Conservation (phyloP, 495 filamentous ascomycete genomes). For the Thozetella sp. region DNA sequence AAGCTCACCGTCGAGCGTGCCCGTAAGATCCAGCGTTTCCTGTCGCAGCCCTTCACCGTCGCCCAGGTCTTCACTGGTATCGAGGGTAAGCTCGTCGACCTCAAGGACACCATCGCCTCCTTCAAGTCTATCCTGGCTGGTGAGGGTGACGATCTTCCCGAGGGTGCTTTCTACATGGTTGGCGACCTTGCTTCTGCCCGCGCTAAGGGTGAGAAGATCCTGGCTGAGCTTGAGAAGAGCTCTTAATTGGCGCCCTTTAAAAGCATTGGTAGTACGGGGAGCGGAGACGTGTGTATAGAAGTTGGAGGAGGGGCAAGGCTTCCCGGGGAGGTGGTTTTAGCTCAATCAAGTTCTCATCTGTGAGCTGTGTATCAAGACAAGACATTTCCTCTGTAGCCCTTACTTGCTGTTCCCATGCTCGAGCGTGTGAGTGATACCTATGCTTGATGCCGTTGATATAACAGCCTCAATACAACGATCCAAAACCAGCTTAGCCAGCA, state of each 20-base stretch:
- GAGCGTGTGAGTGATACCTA: no score
- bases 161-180: conserved; percentile 98
- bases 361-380: conserved; percentile 42
- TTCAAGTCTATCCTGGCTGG: conserved; percentile 98
- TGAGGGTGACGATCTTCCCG: conserved; percentile 93
- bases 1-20: conserved; percentile 99
- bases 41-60: conserved; percentile 98
- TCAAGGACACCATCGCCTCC: conserved; percentile 95
- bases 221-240: conserved; percentile 86
- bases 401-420: neutral
- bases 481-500: no score
- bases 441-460: no score
- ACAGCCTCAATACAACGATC: no score
- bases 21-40: conserved; percentile 99
- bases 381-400: conserved; percentile 24
- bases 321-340: conserved; percentile 27
- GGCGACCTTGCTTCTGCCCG: conserved; percentile 91
- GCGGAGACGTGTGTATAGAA: conserved; percentile 40
- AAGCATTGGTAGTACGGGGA: conserved; percentile 23
- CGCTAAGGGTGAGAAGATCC: conserved; percentile 98
- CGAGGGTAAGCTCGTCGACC: conserved; percentile 93
- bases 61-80: conserved; percentile 99
- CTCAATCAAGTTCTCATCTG: conserved; percentile 37
- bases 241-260: conserved; percentile 56
- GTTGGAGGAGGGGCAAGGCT: conserved; percentile 18